phyloP scores from a whole-genome alignment of 2,329 filamentous ascomycete genomes.

The Nemania bipapillata region DNA sequence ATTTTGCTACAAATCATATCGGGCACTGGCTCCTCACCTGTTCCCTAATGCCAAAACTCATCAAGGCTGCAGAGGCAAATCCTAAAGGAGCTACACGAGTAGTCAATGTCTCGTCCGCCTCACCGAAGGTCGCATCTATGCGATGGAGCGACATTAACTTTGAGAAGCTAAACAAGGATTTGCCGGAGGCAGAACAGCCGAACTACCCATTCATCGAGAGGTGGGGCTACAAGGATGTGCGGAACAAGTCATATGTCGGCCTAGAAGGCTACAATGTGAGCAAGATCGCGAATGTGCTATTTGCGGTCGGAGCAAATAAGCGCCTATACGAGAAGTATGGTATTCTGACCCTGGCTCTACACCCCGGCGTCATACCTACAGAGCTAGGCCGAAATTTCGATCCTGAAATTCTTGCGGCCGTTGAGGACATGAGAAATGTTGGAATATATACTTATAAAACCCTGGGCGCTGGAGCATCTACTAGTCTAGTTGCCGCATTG shows the following conservation, averaged over 20 bases:
- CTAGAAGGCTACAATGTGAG: conserved; percentile 52
- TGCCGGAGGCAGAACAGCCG: conserved; percentile 51
- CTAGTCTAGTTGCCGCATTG: conserved; percentile 50
- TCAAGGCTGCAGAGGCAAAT: conserved; percentile 48
- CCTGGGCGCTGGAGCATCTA: conserved; percentile 44
- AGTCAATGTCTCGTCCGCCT: conserved; percentile 55
- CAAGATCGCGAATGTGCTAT: conserved; percentile 54
- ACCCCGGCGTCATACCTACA: conserved; percentile 52
- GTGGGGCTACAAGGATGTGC: conserved; percentile 44
- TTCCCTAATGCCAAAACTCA: conserved; percentile 57
- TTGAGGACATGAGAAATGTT: conserved; percentile 23
- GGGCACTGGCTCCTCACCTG: conserved; percentile 61
- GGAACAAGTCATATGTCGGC: conserved; percentile 48
- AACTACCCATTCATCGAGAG: conserved; percentile 38
- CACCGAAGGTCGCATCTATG: conserved; percentile 44
- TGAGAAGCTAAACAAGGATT: conserved; percentile 49
- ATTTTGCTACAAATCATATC: conserved; percentile 60
- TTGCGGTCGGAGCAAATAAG: conserved; percentile 45
- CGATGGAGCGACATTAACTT: conserved; percentile 54
- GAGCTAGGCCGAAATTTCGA: conserved; percentile 48
- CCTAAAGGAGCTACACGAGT: conserved; percentile 50
- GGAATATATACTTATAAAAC: conserved; percentile 36
- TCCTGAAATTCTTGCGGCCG: conserved; percentile 26
- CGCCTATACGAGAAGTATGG: conserved; percentile 51
- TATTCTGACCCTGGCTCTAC: conserved; percentile 49